phyloP scores from a whole-genome alignment of 148 eudicot species.

The Heliamphora exappendiculata region DNA sequence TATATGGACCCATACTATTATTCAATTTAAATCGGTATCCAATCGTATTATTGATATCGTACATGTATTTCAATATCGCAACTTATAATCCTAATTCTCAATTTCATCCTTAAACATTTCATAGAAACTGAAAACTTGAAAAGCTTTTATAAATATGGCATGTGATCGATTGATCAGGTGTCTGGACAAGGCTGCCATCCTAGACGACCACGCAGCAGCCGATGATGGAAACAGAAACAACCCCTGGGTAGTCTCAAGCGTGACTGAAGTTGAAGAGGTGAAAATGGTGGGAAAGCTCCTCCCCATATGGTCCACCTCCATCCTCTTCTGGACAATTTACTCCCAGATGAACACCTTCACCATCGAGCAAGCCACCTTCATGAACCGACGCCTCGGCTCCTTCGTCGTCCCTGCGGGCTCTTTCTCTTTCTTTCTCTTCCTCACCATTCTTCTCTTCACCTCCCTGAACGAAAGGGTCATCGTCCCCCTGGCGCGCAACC shows the following conservation, averaged over 20 bases:
- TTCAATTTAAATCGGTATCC: too few relatives aligned
- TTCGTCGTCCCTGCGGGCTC: conserved; percentile 79
- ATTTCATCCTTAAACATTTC: background rate
- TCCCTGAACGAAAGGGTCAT: conserved; percentile 70
- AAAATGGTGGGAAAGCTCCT: conserved; percentile 82
- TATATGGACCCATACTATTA: too few relatives aligned
- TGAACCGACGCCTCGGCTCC: conserved; percentile 65
- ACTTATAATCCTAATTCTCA: too few relatives aligned
- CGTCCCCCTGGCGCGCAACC: conserved; percentile 62
- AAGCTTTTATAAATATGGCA: background rate
- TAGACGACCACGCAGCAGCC: conserved; percentile 44
- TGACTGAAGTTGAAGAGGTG: conserved; percentile 92
- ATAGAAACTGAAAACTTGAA: conserved; percentile 1
- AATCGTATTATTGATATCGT: too few relatives aligned
- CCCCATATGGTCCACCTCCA: conserved; percentile 91
- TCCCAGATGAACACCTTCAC: conserved; percentile 99
- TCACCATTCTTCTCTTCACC: conserved; percentile 74
- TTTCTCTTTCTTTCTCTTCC: conserved; percentile 73
- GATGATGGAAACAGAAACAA: conserved; percentile 35
- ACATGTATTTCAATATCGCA: too few relatives aligned
- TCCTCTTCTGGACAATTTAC: conserved; percentile 94
- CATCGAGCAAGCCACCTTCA: conserved; percentile 90
- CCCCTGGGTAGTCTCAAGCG: conserved; percentile 66
- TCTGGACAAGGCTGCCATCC: conserved; percentile 86
- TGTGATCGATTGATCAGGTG: too few relatives aligned